Base-by-base conservation (phyloP, 768 basidiomycete species). In the Suillus sp. region DNA sequence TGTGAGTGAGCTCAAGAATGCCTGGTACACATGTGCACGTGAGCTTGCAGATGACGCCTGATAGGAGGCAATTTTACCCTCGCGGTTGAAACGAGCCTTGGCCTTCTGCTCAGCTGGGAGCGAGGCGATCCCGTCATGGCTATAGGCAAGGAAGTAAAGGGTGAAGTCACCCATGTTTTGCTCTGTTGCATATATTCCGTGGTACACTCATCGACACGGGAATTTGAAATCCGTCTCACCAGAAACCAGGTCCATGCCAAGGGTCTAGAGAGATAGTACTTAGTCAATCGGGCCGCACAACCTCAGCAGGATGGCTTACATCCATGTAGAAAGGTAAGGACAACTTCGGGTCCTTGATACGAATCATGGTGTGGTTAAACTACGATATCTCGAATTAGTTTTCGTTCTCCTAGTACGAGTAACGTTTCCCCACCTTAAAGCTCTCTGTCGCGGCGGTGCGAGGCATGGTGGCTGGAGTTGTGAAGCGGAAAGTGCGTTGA, bases 291-390 rank as follows among this genome's bases (percentile, higher is more conserved):
- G 42, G 27, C 18, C 16, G 6, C 20, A 63, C 5, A 45, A 16
- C 3, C 8, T 30, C 25, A 20, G 55, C 11, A 43, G 30, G 47
- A 59, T 25, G 48, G 68, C 82, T 69, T 60, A 86, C 90, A 47
- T 92, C 84, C 62, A 83, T 81, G 78, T 96, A 96, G 77, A 95
- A 98, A 25, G 82, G 78, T 64, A 96, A 72, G 20, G 93, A 95
- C 51, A 77, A 81, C 67, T 93, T 87, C 9, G 94, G 90, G 73
- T 96, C 93, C 80, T 89, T 95, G 73, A 96, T 82, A 68, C 95
- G 85, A 69, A 95, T 74, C 93, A 93, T 94, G 22, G 90, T 92
- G 75, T 95, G 92, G 72, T 93, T 92, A 78, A 91, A 87, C 89
- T 91, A 65, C 47, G 38, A 30, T 43, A 45, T 50, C n/a, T 25